Evolutionary conservation across 1,139 yeast genomes (phyloP), one percentile per base, ranked within the genome.

Genomic region (Kluyveromyces sp.): DNA sequence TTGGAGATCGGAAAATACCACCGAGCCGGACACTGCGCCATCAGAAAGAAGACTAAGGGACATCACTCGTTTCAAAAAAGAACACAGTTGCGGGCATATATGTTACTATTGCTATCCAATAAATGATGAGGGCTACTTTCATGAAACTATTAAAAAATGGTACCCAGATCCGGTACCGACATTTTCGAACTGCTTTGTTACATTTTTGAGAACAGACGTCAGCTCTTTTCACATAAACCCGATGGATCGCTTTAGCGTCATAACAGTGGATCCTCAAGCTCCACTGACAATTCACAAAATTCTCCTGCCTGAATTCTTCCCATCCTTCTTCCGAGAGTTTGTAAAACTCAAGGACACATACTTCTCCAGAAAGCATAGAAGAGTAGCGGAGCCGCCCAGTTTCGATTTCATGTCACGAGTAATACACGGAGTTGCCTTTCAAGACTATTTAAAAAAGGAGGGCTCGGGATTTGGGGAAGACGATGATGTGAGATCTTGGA

Each of bases 191-290:
- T 38, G 35, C 15, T 38, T 38, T 22, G 36, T 28, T 6, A 28
- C 30, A 19, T 31, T 30, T 25, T 31, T 38, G 31, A 31, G 41
- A 20, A 38, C 41, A 7, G 41, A 38, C 20, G 51, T 59, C 4
- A 46, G 54, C n/a, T 44, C 42, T 25, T 57, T 58, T 39, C 55
- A 54, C 11, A 51, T 57, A 8, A 58, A 58, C 36, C 61, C 62
- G 4, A 43, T 54, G 40, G 60, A 59, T 44, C 49, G 50, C 26
- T 44, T 55, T 18, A 56, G 61, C 42, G 54, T 57, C 42, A 37
- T 56, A 12, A 48, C 55, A 0, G 47, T 47, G 9, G 50, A 55
- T 3, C 54, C 52, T 2, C 39, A 50, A 12, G 42, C 49, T 11
- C 56, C 58, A 2, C 36, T 57, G 3, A 49, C 54, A 38, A 52